Evolutionary conservation across 345 rosid genomes (phyloP).

Genomic region (Eucalyptus sp.): DNA sequence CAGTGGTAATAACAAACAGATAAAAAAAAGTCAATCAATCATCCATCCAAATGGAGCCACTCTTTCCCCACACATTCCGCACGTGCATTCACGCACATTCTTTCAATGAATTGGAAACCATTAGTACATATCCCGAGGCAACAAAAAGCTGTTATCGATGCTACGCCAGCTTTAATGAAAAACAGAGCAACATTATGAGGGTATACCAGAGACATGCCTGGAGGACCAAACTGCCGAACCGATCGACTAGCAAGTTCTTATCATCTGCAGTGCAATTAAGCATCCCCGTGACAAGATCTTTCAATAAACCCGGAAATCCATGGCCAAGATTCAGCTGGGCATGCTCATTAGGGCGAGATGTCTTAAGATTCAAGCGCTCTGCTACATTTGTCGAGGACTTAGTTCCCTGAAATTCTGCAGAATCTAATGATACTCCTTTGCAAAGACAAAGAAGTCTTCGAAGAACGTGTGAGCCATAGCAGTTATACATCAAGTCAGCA

Average conservation of each 20-base stretch:
- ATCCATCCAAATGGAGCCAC: neutral
- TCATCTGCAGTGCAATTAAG: constrained; percentile 41
- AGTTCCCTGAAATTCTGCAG: constrained; percentile 51
- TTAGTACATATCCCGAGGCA: neutral
- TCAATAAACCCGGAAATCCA: constrained; percentile 58
- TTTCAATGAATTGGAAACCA: neutral
- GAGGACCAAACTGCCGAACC: constrained; percentile 77
- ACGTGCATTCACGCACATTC: neutral
- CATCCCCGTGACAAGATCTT: constrained; percentile 50
- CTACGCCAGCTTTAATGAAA: neutral
- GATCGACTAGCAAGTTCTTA: constrained; percentile 52
- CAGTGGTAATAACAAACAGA: neutral
- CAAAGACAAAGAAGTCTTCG: constrained; percentile 87
- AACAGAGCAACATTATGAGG: neutral
- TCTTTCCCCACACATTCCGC: neutral
- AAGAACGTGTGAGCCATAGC: constrained; percentile 93
- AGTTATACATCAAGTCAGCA: constrained; percentile 59
- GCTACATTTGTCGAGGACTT: constrained; percentile 58
- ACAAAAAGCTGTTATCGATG: neutral
- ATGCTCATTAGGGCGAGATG: constrained; percentile 15
- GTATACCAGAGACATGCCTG: constrained; percentile 37
- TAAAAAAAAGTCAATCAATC: neutral
- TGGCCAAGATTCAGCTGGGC: constrained; percentile 19
- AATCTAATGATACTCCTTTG: constrained; percentile 70
- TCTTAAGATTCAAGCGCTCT: constrained; percentile 56